Percentiles rank a stretch among this genome's conserved stretches.
Evolutionary conservation across 495 filamentous ascomycete species (phyloP).

Genomic region (Copromyces sp.): DNA sequence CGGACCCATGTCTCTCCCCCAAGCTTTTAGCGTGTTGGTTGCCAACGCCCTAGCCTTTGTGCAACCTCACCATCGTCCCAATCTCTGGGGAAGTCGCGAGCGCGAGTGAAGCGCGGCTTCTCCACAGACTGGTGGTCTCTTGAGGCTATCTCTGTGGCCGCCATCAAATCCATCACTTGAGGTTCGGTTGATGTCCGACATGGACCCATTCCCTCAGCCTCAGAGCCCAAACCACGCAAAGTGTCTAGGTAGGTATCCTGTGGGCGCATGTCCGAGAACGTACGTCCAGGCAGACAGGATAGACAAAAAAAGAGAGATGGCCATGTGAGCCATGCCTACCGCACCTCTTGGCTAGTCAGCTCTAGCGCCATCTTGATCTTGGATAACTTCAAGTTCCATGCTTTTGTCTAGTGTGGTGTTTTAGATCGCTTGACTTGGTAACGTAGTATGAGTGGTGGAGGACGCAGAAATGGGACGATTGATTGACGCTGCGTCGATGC

Average conservation of each 20-base stretch:
- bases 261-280: background rate
- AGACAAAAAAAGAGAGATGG: background rate
- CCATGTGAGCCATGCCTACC: background rate
- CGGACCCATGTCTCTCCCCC: conserved; percentile 1
- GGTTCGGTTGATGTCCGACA: background rate
- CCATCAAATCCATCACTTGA: background rate
- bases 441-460: background rate
- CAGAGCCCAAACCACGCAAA: background rate
- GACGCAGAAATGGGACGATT: background rate
- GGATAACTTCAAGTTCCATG: background rate
- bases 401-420: background rate
- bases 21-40: background rate
- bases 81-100: background rate
- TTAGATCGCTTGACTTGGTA: background rate
- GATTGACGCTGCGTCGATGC: background rate
- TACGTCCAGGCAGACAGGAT: background rate
- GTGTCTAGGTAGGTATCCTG: background rate
- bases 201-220: background rate
- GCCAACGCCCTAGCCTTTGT: background rate
- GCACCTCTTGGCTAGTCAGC: background rate
- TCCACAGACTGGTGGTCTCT: background rate
- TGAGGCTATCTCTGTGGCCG: background rate
- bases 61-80: background rate
- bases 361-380: background rate
- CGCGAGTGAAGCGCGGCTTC: conserved; percentile 3